These are phyloP conservation scores for Dichomitus squalens DNA, from an alignment of 1,284 basidiomycete species.

Conservation along the genomic window DNA sequence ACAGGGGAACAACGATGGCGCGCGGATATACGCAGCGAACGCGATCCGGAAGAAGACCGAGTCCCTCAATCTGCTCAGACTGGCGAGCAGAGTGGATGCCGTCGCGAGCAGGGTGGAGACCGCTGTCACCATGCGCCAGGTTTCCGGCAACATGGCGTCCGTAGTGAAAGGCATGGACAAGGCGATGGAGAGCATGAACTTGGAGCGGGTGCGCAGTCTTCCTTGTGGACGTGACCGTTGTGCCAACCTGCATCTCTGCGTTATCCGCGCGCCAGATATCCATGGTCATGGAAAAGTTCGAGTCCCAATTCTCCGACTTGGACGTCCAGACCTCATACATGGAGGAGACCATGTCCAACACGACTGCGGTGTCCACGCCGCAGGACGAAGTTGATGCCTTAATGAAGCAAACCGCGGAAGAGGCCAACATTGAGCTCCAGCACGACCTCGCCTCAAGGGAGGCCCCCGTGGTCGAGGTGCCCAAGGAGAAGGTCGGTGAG, in stretches of 20 bases:
- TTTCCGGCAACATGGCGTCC: constrained; percentile 94
- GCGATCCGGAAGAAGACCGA: constrained; percentile 99
- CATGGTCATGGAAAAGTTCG: constrained; percentile 99
- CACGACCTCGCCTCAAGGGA: constrained; percentile 84
- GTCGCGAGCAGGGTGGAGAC: constrained; percentile 97
- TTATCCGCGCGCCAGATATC: constrained; percentile 72
- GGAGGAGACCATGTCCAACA: constrained; percentile 95
- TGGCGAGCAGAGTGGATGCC: constrained; percentile 93
- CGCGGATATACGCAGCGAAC: constrained; percentile 98
- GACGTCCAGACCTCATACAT: constrained; percentile 99
- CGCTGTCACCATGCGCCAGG: constrained; percentile 97
- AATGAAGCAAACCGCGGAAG: constrained; percentile 94
- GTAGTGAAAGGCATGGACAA: constrained; percentile 99
- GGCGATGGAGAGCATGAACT: constrained; percentile 99
- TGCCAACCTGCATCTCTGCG: background rate
- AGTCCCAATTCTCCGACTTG: constrained; percentile 93
- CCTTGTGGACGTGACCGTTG: background rate
- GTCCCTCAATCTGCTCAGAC: constrained; percentile 84
- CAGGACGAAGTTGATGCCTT: constrained; percentile 97
- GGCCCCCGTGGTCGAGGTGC: constrained; percentile 53
- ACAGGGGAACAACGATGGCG: constrained; percentile 96
- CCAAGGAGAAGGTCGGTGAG: constrained; percentile 62
- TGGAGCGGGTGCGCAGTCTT: constrained; percentile 76
- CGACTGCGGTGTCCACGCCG: constrained; percentile 91
- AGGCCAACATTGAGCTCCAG: constrained; percentile 94